A percentile compares a stretch with the other conserved stretches of the same genome.
phyloP scores from a whole-genome alignment of 208 protist genomes.

The Crithidia sp. region DNA sequence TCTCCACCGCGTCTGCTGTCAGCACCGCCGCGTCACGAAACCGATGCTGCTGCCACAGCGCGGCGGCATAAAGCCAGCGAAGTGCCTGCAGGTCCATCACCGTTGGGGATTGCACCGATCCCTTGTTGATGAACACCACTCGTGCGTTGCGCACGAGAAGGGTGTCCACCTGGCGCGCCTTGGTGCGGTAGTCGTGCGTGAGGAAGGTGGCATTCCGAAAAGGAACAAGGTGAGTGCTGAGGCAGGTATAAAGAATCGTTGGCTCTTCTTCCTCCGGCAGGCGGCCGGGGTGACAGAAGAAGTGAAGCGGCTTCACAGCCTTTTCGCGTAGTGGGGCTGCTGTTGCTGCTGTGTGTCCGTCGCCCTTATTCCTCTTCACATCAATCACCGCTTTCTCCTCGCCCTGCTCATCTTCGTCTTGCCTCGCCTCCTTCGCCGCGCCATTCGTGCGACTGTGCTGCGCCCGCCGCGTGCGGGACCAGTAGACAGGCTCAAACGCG shows the following conservation, averaged over 20 bases:
- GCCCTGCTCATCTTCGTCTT: too few relatives aligned
- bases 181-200: conserved; percentile 33
- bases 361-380: too few relatives aligned
- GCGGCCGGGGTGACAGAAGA: conserved; percentile 45
- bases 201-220: conserved; percentile 54
- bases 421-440: too few relatives aligned
- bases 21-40: conserved; percentile 8
- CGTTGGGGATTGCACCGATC: conserved; percentile 22
- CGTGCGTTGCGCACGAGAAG: conserved; percentile 30
- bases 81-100: conserved; percentile 58
- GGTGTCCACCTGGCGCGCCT: conserved; percentile 19
- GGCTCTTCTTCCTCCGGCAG: not conserved
- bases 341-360: not conserved
- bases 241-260: conserved; percentile 27
- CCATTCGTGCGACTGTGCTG: not conserved
- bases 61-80: conserved; percentile 61
- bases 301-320: conserved; percentile 18
- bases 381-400: too few relatives aligned
- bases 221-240: conserved; percentile 48
- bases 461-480: not conserved
- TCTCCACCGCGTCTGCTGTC: not conserved
- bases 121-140: conserved; percentile 75
- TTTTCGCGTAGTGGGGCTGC: not conserved
- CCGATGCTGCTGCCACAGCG: conserved; percentile 13
- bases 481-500: conserved; percentile 35